Conservation (phyloP, 352 stramenopile genomes). For the Globisporangium spinosum region DNA sequence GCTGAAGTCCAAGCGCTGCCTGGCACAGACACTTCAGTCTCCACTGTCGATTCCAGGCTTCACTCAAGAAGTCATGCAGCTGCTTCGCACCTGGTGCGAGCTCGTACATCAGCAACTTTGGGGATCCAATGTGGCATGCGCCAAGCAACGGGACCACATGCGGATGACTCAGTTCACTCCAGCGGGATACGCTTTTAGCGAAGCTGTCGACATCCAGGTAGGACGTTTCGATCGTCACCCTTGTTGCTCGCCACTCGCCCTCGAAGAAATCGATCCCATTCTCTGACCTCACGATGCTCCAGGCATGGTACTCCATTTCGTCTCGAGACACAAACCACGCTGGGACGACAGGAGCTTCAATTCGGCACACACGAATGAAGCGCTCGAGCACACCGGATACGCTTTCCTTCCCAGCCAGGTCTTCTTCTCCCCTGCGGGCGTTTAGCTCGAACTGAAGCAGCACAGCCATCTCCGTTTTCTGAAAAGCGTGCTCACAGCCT, state of each 20-base stretch:
- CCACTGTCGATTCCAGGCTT: neutral
- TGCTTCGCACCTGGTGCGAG: neutral
- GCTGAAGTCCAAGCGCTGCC: slow-evolving; percentile 18
- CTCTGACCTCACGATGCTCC: neutral
- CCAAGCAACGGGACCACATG: slow-evolving; percentile 3
- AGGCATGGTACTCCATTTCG: neutral
- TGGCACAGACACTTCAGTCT: slow-evolving; percentile 20
- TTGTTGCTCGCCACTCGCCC: neutral
- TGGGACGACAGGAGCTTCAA: neutral
- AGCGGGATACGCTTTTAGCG: neutral
- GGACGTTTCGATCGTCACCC: neutral
- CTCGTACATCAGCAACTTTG: neutral
- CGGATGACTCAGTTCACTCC: slow-evolving; percentile 1
- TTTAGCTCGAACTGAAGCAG: neutral
- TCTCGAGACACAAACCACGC: neutral
- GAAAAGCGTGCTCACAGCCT: too few species aligned
- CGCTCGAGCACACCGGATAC: neutral
- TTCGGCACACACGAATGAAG: neutral
- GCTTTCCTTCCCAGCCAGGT: neutral
- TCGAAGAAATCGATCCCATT: neutral
- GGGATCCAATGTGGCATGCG: slow-evolving; percentile 1
- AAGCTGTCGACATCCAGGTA: neutral
- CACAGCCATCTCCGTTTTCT: too few species aligned
- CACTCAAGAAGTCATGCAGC: neutral
- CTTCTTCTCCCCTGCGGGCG: neutral